Percentiles rank a stretch among this genome's conserved stretches.
Evolutionary conservation across 73 alveolate genomes (phyloP).

Genomic region (Strombidium stylifer): DNA sequence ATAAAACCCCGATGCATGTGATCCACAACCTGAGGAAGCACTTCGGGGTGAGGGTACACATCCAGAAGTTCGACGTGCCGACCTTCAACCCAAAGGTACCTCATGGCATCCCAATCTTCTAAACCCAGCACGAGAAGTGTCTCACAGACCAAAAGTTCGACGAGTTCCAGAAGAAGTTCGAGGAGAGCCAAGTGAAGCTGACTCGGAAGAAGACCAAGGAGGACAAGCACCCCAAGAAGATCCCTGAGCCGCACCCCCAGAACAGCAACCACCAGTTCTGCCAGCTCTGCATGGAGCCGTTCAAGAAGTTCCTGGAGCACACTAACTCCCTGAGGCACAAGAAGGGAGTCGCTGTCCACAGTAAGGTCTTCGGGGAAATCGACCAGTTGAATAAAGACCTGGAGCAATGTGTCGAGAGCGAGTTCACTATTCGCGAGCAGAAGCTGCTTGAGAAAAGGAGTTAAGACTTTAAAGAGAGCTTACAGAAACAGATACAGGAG

Average conservation of each 20-base stretch:
- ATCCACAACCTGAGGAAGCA: background rate
- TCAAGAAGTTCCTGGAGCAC: conserved; percentile 6
- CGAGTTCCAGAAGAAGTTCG: background rate
- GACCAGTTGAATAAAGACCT: background rate
- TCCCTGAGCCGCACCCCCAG: conserved; percentile 33
- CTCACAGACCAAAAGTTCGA: conserved; percentile 1
- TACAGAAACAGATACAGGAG: too few species aligned
- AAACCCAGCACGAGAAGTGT: conserved; percentile 1
- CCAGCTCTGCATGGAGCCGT: conserved; percentile 21
- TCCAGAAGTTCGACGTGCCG: conserved; percentile 21
- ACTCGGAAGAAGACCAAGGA: conserved; percentile 3
- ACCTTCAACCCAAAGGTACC: conserved; percentile 22
- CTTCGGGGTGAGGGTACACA: background rate
- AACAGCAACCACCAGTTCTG: conserved; percentile 24
- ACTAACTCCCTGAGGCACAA: background rate
- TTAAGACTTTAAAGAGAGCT: too few species aligned
- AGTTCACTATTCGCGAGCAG: too few species aligned
- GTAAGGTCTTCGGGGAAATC: background rate
- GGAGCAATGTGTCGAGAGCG: background rate
- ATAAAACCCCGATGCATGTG: background rate
- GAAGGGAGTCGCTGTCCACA: background rate
- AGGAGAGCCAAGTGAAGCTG: background rate
- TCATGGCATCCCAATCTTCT: conserved; percentile 20
- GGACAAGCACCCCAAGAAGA: background rate
- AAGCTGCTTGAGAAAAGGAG: too few species aligned